Conservation (phyloP, 306 rosid species). For the Trifolium pratense region DNA sequence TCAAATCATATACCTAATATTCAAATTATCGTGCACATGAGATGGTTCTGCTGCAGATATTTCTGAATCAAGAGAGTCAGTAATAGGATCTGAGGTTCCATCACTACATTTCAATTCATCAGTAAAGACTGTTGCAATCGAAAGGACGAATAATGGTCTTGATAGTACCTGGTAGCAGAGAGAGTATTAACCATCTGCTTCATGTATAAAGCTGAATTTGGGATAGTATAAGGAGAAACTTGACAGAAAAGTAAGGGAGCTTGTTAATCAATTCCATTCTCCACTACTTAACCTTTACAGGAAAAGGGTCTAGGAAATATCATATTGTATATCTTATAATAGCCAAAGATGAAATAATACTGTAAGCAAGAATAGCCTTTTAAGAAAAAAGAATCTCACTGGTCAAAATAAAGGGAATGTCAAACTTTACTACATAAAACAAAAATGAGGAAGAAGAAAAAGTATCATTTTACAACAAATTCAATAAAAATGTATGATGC, state of each 20-base stretch:
- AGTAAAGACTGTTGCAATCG: conserved; percentile 60
- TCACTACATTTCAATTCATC: conserved; percentile 40
- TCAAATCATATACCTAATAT: too few relatives aligned
- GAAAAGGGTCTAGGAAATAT: conserved; percentile 5
- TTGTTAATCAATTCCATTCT: conserved; percentile 10
- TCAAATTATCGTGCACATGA: conserved; percentile 48
- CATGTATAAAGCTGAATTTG: conserved; percentile 18
- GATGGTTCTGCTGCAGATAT: conserved; percentile 57
- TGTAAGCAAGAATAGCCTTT: conserved; percentile 31
- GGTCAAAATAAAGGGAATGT: too few relatives aligned
- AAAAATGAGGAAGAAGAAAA: too few relatives aligned
- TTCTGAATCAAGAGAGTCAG: conserved; percentile 59
- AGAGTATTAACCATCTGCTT: conserved; percentile 36
- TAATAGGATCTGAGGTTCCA: conserved; percentile 47
- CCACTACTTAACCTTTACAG: conserved; percentile 28
- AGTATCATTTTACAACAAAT: too few relatives aligned
- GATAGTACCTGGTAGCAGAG: conserved; percentile 63
- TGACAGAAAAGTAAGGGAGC: conserved; percentile 8
- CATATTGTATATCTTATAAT: conserved; percentile 9
- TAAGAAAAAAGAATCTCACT: too few relatives aligned
- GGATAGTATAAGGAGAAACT: conserved; percentile 7
- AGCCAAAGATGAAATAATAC: conserved; percentile 28
- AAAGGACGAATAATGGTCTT: conserved; percentile 67
- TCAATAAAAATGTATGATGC: too few relatives aligned
- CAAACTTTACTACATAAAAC: too few relatives aligned